Base-by-base conservation (phyloP, 306 rosid genomes). In the Fragaria iinumae region DNA sequence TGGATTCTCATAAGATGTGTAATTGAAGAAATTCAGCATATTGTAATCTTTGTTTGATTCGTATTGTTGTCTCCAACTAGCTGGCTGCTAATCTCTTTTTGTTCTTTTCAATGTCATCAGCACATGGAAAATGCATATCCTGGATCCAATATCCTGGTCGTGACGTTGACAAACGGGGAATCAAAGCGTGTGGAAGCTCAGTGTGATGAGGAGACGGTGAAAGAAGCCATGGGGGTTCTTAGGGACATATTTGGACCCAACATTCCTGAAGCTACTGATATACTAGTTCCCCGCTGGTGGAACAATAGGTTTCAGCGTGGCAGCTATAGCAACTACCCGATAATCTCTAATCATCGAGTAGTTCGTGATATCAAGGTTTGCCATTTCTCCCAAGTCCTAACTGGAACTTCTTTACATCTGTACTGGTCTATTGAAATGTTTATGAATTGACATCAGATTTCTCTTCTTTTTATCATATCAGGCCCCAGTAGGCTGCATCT, bases 111-210 rank as follows among this genome's bases (percentile, higher is more conserved):
- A n/a, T 83, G 86, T 88, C 71, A 85, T 69, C 92, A 95, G 98
- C 93, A 92, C 92, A 95, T 95, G 98, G 98, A 95, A 70, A 89
- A 88, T 68, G 98, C 98, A 57, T 92, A 87, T 80, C 97, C 98
- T 72, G 97, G 97, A 68, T 95, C 98, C 82, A 92, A 95, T 79
- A 89, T 95, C 76, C 80, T 95, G 75, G 98, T 95, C 5, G 98
- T 95, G 83, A 95, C 98, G n/a, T 76, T 92, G 88, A 95, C 98
- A 0, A 95, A 95, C 78, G 97, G 71, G 48, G 98, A 95, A 84
- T 95, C 98, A 8, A 95, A 95, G 88, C 97, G 98, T 23, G 95
- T 95, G 39, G 98, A 95, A 81, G 93, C 91, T 80, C 98, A 95
- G 75, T 52, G 87, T 38, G 93, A 95, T 65, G 69, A 79, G 41